A percentile compares a stretch with the other conserved stretches of the same genome.
Evolutionary conservation across 441 rosid genomes (phyloP).

Genomic region (Populus trichocarpa): DNA sequence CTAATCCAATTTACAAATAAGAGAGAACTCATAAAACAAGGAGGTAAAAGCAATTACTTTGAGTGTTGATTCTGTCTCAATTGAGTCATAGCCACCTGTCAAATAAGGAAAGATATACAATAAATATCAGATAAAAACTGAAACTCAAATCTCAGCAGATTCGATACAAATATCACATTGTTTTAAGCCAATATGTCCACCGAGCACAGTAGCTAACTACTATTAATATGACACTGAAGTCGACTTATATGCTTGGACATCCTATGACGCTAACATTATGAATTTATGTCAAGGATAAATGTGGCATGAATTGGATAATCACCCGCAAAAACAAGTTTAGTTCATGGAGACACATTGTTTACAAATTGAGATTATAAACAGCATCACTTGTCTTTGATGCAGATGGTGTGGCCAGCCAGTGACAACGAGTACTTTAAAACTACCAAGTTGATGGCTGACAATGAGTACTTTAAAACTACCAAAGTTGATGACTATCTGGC

Average conservation of each 20-base stretch:
- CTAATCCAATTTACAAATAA: neutral
- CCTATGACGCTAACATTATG: neutral
- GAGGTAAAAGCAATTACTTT: conserved; percentile 28
- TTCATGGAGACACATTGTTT: neutral
- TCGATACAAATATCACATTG: neutral
- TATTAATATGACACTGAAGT: neutral
- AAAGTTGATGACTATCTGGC: neutral
- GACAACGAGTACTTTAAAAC: neutral
- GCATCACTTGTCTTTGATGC: neutral
- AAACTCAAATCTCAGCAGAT: neutral
- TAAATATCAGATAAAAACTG: neutral
- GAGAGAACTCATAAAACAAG: neutral
- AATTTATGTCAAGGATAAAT: neutral
- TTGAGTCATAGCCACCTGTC: conserved; percentile 30
- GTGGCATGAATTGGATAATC: neutral
- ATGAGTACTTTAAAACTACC: neutral
- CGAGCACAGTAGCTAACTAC: neutral
- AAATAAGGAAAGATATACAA: neutral
- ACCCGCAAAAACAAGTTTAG: neutral
- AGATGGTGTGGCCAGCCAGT: neutral
- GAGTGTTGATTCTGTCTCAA: conserved; percentile 1
- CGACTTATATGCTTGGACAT: neutral
- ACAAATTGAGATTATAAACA: neutral
- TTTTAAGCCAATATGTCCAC: neutral
- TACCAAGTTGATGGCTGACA: neutral